phyloP scores from a whole-genome alignment of 2,329 filamentous ascomycete species.

The Verticillium alfalfae region DNA sequence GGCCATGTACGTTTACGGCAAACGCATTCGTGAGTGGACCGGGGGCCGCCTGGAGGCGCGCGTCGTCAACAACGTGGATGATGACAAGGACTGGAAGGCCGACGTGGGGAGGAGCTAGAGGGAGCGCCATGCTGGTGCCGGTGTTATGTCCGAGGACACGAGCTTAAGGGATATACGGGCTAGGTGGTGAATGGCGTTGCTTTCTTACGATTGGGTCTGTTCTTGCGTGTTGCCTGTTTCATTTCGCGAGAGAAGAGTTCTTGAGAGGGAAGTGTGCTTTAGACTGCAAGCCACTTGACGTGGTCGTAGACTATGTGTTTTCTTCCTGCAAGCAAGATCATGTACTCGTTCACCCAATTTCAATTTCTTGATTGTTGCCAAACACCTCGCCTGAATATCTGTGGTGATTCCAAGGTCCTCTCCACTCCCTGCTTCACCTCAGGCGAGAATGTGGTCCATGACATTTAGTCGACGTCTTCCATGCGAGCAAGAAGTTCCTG shows the following conservation, averaged over 20 bases:
- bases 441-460: too few species aligned
- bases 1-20: conserved; percentile 17
- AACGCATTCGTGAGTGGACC: conserved; percentile 12
- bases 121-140: not conserved
- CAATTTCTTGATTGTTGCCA: not conserved
- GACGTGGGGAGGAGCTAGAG: not conserved
- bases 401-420: too few species aligned
- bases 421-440: too few species aligned
- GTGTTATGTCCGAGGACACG: not conserved
- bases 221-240: not conserved
- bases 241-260: not conserved
- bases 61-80: conserved; percentile 8
- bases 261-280: not conserved
- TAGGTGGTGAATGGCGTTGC: too few species aligned
- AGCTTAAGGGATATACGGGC: not conserved
- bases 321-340: not conserved
- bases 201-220: not conserved
- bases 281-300: not conserved
- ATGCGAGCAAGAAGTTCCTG: not conserved
- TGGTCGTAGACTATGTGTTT: not conserved
- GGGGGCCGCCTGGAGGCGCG: conserved; percentile 8
- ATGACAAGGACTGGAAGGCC: conserved; percentile 11
- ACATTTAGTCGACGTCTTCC: not conserved
- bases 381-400: not conserved
- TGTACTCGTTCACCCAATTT: not conserved